phyloP scores from a whole-genome alignment of 164 flowering plant genomes.

The Kalanchoe fedtschenkoi region DNA sequence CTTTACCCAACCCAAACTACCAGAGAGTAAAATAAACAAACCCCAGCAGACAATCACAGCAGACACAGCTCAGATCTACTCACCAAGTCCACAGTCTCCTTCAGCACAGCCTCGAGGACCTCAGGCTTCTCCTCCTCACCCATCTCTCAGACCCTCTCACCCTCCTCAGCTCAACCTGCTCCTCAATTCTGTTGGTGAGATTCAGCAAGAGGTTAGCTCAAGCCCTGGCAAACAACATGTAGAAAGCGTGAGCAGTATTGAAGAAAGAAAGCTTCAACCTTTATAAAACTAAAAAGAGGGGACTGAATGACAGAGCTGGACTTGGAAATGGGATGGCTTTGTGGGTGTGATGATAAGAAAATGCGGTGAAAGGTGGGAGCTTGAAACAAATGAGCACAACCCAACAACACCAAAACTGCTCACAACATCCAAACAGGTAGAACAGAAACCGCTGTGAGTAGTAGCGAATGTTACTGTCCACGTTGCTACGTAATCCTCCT shows the following conservation, averaged over 20 bases:
- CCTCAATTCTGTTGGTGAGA: not conserved
- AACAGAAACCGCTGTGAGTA: slow-evolving; percentile 17
- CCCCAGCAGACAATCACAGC: not conserved
- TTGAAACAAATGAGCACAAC: slow-evolving; percentile 14
- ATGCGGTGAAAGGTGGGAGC: slow-evolving; percentile 1
- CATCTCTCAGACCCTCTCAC: not conserved
- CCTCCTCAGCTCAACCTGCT: slow-evolving; percentile 1
- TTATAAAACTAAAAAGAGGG: not conserved
- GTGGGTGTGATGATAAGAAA: not conserved
- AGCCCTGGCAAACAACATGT: too few relatives aligned
- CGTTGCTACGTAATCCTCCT: slow-evolving; percentile 4
- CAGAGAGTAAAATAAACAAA: too few relatives aligned
- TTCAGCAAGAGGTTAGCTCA: too few relatives aligned
- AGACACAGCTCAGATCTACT: not conserved
- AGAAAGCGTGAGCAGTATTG: not conserved
- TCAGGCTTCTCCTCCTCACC: slow-evolving; percentile 15
- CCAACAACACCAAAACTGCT: slow-evolving; percentile 30
- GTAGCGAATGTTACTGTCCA: slow-evolving; percentile 17
- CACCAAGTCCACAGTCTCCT: slow-evolving; percentile 66
- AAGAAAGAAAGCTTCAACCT: not conserved
- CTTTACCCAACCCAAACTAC: not conserved
- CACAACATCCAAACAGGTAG: slow-evolving; percentile 12
- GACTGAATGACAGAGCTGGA: not conserved
- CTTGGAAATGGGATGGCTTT: not conserved
- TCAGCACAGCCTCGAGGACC: slow-evolving; percentile 36